Conservation (phyloP, 768 basidiomycete genomes). For the Russula sp. region DNA sequence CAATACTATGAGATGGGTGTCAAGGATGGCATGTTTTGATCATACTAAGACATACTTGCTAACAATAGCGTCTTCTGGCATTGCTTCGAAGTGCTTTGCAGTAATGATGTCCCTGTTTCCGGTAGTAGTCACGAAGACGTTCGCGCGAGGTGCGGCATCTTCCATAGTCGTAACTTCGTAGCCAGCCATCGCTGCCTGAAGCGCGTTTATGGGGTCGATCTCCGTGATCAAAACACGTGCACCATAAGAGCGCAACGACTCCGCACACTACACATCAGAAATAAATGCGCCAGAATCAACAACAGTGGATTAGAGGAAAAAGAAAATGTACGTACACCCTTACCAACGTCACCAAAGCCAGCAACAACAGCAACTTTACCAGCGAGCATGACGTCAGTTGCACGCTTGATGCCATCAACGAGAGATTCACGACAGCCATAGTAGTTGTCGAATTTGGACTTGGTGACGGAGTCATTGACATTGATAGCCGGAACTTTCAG, state of each 20-base stretch:
- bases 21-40: neutral
- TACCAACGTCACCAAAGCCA: slow-evolving; percentile 98
- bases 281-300: neutral
- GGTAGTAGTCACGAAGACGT: slow-evolving; percentile 97
- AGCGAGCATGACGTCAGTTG: slow-evolving; percentile 99
- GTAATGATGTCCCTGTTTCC: slow-evolving; percentile 98
- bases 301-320: neutral
- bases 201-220: slow-evolving; percentile 99
- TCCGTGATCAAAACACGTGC: slow-evolving; percentile 94
- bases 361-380: slow-evolving; percentile 99
- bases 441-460: slow-evolving; percentile 98
- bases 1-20: slow-evolving; percentile 46
- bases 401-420: slow-evolving; percentile 99
- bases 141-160: slow-evolving; percentile 80
- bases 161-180: slow-evolving; percentile 99
- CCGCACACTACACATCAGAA: slow-evolving; percentile 67
- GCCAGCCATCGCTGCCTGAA: slow-evolving; percentile 99
- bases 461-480: slow-evolving; percentile 99
- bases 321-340: slow-evolving; percentile 65
- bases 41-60: slow-evolving; percentile 62
- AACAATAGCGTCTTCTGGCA: slow-evolving; percentile 99
- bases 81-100: slow-evolving; percentile 80
- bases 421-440: slow-evolving; percentile 99
- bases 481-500: slow-evolving; percentile 99
- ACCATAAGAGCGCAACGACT: slow-evolving; percentile 95